These are phyloP conservation scores for Nyctanthes arbortristis DNA, from an alignment of 257 asterid species.

Conservation along the genomic window DNA sequence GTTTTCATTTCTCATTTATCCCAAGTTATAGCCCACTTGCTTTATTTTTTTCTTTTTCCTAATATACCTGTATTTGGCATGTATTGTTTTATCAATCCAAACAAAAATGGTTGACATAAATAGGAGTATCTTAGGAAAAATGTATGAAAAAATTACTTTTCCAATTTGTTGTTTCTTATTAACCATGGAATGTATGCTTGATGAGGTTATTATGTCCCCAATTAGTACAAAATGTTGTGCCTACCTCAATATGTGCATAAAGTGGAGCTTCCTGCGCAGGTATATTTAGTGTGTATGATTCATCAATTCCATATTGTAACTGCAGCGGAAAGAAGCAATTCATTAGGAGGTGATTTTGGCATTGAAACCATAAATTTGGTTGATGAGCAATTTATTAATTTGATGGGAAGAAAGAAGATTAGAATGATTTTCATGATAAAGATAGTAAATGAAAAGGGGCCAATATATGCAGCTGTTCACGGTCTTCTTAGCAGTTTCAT, in stretches of 20 bases:
- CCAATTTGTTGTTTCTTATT: background rate
- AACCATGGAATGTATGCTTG: background rate
- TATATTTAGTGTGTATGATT: conserved; percentile 64
- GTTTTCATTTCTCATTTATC: too few species aligned
- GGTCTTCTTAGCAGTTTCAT: too few species aligned
- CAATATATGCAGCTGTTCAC: background rate
- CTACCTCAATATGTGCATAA: conserved; percentile 67
- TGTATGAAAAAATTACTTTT: too few species aligned
- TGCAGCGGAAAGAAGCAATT: conserved; percentile 33
- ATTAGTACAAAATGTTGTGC: conserved; percentile 9
- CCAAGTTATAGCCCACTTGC: too few species aligned
- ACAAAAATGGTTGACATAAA: too few species aligned
- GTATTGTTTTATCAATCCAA: too few species aligned
- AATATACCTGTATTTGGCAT: too few species aligned
- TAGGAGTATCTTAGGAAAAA: too few species aligned
- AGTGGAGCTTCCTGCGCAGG: conserved; percentile 50
- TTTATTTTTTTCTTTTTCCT: too few species aligned
- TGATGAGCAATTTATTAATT: background rate
- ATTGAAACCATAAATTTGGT: background rate
- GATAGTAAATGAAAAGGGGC: background rate
- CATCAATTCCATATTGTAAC: conserved; percentile 78
- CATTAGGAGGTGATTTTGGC: background rate
- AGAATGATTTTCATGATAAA: conserved; percentile 1
- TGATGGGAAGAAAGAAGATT: background rate
- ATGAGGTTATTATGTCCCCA: background rate